phyloP scores from a whole-genome alignment of 176 grass and related monocot genomes.

The Poa pratensis region DNA sequence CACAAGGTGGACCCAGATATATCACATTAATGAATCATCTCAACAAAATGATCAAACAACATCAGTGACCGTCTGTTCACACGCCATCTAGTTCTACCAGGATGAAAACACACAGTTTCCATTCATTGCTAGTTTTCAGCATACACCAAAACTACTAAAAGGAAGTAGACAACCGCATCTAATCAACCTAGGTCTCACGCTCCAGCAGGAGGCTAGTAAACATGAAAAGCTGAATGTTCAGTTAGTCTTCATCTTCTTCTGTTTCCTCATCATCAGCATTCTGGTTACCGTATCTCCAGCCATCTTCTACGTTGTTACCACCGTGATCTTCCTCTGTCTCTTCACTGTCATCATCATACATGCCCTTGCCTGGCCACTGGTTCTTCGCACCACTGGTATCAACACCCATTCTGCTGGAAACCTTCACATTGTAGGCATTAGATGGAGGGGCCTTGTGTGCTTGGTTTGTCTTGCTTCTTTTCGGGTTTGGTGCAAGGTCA shows the following conservation, averaged over 20 bases:
- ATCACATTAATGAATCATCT: constrained; percentile 5
- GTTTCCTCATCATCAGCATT: constrained; percentile 81
- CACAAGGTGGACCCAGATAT: background rate
- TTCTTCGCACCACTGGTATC: constrained; percentile 43
- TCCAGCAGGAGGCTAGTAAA: constrained; percentile 18
- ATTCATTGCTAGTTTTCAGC: background rate
- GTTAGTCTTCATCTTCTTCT: constrained; percentile 78
- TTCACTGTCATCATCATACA: constrained; percentile 73
- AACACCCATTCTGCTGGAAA: constrained; percentile 20
- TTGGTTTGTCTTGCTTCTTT: constrained; percentile 53
- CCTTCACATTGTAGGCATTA: constrained; percentile 46
- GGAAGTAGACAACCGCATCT: constrained; percentile 8
- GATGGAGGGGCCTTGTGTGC: constrained; percentile 34
- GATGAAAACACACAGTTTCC: background rate
- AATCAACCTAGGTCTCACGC: constrained; percentile 18
- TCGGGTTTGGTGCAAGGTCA: constrained; percentile 43
- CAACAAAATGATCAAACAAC: constrained; percentile 16
- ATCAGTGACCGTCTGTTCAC: background rate
- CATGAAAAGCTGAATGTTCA: background rate
- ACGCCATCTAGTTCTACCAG: constrained; percentile 1
- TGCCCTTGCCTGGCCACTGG: constrained; percentile 53
- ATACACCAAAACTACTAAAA: constrained; percentile 6
- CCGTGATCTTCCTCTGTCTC: constrained; percentile 67
- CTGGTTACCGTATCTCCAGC: constrained; percentile 54
- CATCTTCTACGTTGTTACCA: constrained; percentile 56